Evolutionary conservation across 805 yeast species (phyloP).

Genomic region (Saccharomycopsis sp.): DNA sequence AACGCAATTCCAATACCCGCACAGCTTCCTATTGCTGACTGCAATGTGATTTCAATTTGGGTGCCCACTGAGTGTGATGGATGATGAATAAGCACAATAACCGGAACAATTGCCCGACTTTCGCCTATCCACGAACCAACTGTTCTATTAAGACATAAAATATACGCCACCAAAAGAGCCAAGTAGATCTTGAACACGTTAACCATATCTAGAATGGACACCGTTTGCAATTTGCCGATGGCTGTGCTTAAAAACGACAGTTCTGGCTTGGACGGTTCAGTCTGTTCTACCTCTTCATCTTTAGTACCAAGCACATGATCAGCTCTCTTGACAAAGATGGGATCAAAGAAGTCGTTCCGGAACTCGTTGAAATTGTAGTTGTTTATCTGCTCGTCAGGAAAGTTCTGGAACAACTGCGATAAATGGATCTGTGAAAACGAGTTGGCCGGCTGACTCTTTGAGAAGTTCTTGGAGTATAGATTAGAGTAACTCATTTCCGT

Average conservation of each 20-base stretch:
- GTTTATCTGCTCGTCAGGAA: not conserved
- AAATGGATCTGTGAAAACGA: conserved; percentile 1
- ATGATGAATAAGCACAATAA: conserved; percentile 39
- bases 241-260: not conserved
- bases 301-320: not conserved
- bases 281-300: not conserved
- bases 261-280: not conserved
- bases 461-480: not conserved
- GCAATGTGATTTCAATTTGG: conserved; percentile 39
- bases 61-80: conserved; percentile 42
- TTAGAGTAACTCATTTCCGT: not conserved
- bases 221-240: conserved; percentile 4
- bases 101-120: conserved; percentile 35
- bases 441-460: conserved; percentile 2
- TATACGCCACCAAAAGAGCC: conserved; percentile 35
- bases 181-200: conserved; percentile 30
- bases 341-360: conserved; percentile 45
- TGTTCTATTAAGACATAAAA: conserved; percentile 34
- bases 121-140: conserved; percentile 39
- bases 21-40: conserved; percentile 35
- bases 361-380: conserved; percentile 31
- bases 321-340: conserved; percentile 32
- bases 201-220: conserved; percentile 17
- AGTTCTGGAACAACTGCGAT: not conserved
- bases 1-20: conserved; percentile 42